A percentile compares a stretch with the other conserved stretches of the same genome.
Evolutionary conservation across 1,284 basidiomycete species (phyloP).

Genomic region (Moesziomyces aphidis): DNA sequence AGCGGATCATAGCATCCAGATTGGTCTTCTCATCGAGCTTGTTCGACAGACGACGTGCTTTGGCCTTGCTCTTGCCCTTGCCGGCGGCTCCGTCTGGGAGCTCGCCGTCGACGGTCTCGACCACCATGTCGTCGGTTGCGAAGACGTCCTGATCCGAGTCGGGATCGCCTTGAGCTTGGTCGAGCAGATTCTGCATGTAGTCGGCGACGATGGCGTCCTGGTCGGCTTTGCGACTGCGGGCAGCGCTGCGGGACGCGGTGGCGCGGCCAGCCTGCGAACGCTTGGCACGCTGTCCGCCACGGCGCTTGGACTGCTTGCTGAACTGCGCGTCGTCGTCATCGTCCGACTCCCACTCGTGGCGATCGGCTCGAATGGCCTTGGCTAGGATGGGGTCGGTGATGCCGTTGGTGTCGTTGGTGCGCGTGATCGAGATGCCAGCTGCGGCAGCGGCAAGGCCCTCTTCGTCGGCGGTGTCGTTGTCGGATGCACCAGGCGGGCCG

Average conservation of each 20-base stretch:
- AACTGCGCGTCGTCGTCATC: constrained; percentile 16
- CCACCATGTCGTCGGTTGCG: constrained; percentile 17
- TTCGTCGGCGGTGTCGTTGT: constrained; percentile 14
- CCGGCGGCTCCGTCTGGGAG: background rate
- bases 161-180: constrained; percentile 17
- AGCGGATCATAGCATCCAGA: constrained; percentile 57
- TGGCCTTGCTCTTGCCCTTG: constrained; percentile 39
- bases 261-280: constrained; percentile 25
- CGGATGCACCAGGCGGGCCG: constrained; percentile 43
- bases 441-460: constrained; percentile 32
- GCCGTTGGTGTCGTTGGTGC: constrained; percentile 10
- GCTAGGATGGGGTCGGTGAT: constrained; percentile 39
- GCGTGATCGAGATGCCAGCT: constrained; percentile 43
- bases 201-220: constrained; percentile 62
- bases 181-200: constrained; percentile 62
- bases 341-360: constrained; percentile 40
- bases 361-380: constrained; percentile 42
- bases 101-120: constrained; percentile 28
- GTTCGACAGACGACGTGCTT: constrained; percentile 25
- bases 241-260: constrained; percentile 18
- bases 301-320: constrained; percentile 22
- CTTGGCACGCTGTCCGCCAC: constrained; percentile 41
- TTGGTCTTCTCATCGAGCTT: constrained; percentile 40
- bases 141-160: constrained; percentile 23
- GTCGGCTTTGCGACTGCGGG: constrained; percentile 35